Base-by-base conservation (phyloP, 2,329 filamentous ascomycete species). In the Aspergillus hiratsukae region DNA sequence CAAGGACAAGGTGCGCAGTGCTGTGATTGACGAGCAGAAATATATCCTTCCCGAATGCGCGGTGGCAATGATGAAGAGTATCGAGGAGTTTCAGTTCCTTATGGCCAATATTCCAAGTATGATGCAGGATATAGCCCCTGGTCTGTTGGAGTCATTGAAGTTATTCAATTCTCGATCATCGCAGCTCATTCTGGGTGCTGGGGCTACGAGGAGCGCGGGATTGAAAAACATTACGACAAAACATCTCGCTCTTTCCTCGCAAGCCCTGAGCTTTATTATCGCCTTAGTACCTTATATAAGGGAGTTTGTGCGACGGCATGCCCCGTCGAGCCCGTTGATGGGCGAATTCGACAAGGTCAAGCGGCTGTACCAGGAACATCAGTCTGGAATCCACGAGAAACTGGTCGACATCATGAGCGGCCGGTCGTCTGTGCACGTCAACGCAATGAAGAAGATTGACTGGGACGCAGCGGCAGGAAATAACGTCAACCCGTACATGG, bases 171-270 rank as follows among this genome's bases (percentile, higher is more conserved):
- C 91, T 2, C 88, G 94, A 21, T 92, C 92, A 56, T 95, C 89
- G n/a, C 94, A 99, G 71, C 83, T 99, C 56, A 97, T 99, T 61
- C 85, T 99, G 6, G 94, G 94, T 1, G 94, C 94, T 1, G 94
- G 94, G 4, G 94, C 94, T 3, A 97, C 90, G 4, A 82, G 86
- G 37, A 91, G 89, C 25, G 94, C 92, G 1, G 93, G 93, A 0
- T 79, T 99, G 21, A 96, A 91, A 72, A 97, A 97, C 68, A 99
- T 99, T 71, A 96, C 90, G 0, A 96, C 94, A 0, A 94, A 94
- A 66, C 93, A 99, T 74, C 83, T 99, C 1, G 92, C 94, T 0
- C 84, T 97, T 19, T 92, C 94, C 2, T 92, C 89, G 0, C 93
- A 97, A 72, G 89, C 92, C 0, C 76, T 97, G 21, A 88, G 88